These are phyloP conservation scores for Quercus phellos DNA, from an alignment of 331 rosid genomes.

Conservation along the genomic window DNA sequence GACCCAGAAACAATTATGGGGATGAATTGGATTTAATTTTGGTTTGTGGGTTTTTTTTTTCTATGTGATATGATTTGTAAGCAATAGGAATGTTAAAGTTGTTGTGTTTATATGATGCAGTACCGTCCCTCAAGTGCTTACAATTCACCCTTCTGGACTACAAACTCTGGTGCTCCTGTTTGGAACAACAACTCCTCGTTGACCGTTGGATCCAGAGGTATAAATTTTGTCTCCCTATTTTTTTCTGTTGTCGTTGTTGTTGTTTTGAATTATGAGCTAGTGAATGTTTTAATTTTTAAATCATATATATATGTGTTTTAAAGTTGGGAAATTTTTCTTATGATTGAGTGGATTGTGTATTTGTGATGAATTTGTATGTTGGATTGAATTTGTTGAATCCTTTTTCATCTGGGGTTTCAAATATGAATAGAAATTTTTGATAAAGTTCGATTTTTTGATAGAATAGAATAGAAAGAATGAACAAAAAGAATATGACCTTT, in stretches of 20 bases:
- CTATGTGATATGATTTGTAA: no score
- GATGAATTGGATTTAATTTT: no score
- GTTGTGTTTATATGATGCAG: slow-evolving; percentile 37
- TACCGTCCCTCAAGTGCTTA: slow-evolving; percentile 73
- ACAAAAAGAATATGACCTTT: no score
- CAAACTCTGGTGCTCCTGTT: slow-evolving; percentile 92
- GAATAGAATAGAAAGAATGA: no score
- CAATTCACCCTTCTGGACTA: slow-evolving; percentile 86
- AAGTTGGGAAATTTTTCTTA: neutral
- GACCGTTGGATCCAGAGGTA: slow-evolving; percentile 81
- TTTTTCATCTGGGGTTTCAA: neutral
- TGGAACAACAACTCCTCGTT: slow-evolving; percentile 76
- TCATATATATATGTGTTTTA: no score
- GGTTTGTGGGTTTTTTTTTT: no score
- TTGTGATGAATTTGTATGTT: neutral
- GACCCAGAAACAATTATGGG: no score
- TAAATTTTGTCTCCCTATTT: no score
- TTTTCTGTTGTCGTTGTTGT: neutral
- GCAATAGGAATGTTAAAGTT: neutral
- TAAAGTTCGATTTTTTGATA: no score
- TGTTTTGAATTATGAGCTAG: no score
- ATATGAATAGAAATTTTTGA: neutral
- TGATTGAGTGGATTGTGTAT: neutral
- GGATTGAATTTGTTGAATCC: neutral
- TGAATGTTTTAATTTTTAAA: no score